Evolutionary conservation across 805 yeast genomes (phyloP).

Genomic region (Vanderwaltozyma verrucispora): DNA sequence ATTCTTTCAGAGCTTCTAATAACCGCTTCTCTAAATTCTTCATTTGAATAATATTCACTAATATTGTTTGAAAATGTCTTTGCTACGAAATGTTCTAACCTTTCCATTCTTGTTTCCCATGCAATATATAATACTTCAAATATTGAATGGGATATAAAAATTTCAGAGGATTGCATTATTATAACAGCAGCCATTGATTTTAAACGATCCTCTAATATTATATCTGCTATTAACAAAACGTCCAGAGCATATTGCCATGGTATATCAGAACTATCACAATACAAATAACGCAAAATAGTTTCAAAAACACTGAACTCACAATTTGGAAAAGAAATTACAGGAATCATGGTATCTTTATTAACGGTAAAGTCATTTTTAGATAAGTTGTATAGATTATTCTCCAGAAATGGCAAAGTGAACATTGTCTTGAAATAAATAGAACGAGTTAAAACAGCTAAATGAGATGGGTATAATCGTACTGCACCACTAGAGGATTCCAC

Average conservation of each 20-base stretch:
- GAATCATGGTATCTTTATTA: background rate
- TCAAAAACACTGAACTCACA: conserved; percentile 34
- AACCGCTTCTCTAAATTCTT: conserved; percentile 31
- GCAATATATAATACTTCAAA: conserved; percentile 52
- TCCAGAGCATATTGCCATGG: conserved; percentile 44
- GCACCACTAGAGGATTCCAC: conserved; percentile 22
- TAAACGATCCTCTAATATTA: conserved; percentile 46
- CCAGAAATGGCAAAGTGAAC: conserved; percentile 44
- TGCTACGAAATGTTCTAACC: conserved; percentile 57
- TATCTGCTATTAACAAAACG: conserved; percentile 47
- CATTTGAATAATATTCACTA: conserved; percentile 26
- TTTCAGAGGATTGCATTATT: conserved; percentile 25
- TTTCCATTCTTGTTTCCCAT: conserved; percentile 57
- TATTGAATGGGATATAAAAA: conserved; percentile 29
- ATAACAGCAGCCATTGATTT: conserved; percentile 51
- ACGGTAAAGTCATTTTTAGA: background rate
- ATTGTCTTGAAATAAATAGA: conserved; percentile 56
- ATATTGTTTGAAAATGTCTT: conserved; percentile 45
- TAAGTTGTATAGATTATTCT: conserved; percentile 11
- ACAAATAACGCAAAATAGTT: conserved; percentile 42
- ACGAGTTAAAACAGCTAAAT: conserved; percentile 48
- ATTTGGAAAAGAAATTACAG: conserved; percentile 23
- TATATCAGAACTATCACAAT: conserved; percentile 48
- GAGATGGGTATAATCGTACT: conserved; percentile 45
- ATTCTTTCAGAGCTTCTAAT: conserved; percentile 47